These are phyloP conservation scores for Populus euphratica DNA, from an alignment of 345 rosid species.

Conservation along the genomic window DNA sequence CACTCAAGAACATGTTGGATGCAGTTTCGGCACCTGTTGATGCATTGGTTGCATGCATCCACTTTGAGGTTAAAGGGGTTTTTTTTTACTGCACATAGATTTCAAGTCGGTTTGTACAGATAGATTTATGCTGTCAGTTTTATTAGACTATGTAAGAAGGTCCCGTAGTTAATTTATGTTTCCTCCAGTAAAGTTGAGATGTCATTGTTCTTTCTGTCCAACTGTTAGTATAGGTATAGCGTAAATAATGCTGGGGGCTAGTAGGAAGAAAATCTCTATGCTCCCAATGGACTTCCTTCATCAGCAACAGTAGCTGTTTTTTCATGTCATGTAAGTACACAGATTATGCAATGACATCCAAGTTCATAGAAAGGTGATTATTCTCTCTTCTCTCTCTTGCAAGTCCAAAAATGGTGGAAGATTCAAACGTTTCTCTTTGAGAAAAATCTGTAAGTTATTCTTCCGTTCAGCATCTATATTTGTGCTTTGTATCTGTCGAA, in stretches of 20 bases:
- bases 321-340: constrained; percentile 29
- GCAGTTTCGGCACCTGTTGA: constrained; percentile 93
- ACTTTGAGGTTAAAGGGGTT: constrained; percentile 19
- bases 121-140: constrained; percentile 33
- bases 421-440: not conserved
- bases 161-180: constrained; percentile 20
- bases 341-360: constrained; percentile 41
- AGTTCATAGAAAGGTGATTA: constrained; percentile 5
- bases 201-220: constrained; percentile 36
- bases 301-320: constrained; percentile 2
- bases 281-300: constrained; percentile 21
- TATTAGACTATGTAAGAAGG: constrained; percentile 23
- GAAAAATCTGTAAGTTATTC: not conserved
- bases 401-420: not conserved
- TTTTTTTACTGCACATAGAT: constrained; percentile 47
- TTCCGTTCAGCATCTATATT: not conserved
- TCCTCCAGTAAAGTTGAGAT: constrained; percentile 19
- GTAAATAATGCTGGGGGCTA: constrained; percentile 24
- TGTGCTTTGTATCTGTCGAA: too few species aligned
- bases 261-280: constrained; percentile 15
- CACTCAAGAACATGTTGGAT: constrained; percentile 80
- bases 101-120: constrained; percentile 53
- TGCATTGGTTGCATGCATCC: not conserved
- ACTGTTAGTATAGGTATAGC: constrained; percentile 28
- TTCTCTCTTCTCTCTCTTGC: not conserved